These are phyloP conservation scores for Glycine tomentella DNA, from an alignment of 306 rosid species.

Conservation along the genomic window DNA sequence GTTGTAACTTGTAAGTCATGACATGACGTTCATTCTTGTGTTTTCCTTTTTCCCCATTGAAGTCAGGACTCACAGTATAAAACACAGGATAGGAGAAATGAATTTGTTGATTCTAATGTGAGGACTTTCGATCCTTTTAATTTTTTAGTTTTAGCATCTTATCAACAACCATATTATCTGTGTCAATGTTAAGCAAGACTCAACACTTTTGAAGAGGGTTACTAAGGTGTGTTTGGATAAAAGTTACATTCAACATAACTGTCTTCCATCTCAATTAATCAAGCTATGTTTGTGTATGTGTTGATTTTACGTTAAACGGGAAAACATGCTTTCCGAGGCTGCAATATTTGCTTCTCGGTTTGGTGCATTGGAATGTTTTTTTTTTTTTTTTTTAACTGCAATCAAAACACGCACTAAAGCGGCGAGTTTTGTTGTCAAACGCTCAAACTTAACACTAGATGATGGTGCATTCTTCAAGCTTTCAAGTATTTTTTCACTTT, in stretches of 20 bases:
- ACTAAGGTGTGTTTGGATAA: too few relatives aligned
- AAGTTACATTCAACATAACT: too few relatives aligned
- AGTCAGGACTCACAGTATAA: neutral
- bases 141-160: neutral
- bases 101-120: slow-evolving; percentile 15
- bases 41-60: neutral
- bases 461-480: too few relatives aligned
- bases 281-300: too few relatives aligned
- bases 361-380: too few relatives aligned
- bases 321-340: too few relatives aligned
- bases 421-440: neutral
- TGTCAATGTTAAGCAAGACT: neutral
- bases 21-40: slow-evolving; percentile 15
- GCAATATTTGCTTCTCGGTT: too few relatives aligned
- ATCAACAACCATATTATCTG: neutral
- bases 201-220: neutral
- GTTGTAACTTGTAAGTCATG: slow-evolving; percentile 35
- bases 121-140: neutral
- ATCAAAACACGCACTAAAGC: neutral
- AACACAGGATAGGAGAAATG: neutral
- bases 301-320: too few relatives aligned
- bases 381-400: too few relatives aligned
- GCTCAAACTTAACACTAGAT: neutral
- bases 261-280: too few relatives aligned
- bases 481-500: too few relatives aligned